phyloP scores from a whole-genome alignment of 1,284 basidiomycete genomes.

The Gymnopus androsaceus region DNA sequence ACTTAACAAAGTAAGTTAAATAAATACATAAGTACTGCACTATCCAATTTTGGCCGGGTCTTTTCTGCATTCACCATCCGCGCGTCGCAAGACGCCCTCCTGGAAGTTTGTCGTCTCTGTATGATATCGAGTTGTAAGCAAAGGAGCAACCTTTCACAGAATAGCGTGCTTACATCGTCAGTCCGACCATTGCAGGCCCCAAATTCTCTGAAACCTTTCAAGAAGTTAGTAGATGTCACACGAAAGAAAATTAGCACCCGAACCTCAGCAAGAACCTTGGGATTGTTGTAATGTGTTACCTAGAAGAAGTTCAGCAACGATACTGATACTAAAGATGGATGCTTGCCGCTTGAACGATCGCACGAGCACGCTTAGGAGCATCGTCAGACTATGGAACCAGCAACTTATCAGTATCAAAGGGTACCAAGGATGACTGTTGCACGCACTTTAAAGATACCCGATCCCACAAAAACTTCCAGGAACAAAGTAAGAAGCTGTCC shows the following conservation, averaged over 20 bases:
- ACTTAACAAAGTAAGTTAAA: background rate
- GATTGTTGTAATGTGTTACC: conserved; percentile 96
- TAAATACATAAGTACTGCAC: background rate
- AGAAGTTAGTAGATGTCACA: conserved; percentile 1
- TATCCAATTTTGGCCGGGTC: background rate
- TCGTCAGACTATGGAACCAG: conserved; percentile 81
- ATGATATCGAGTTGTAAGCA: conserved; percentile 10
- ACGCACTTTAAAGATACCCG: conserved; percentile 89
- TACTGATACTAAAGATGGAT: conserved; percentile 5
- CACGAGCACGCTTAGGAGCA: conserved; percentile 90
- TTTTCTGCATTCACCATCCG: conserved; percentile 33
- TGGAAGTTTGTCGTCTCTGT: conserved; percentile 62
- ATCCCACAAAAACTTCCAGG: conserved; percentile 83
- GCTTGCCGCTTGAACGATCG: conserved; percentile 93
- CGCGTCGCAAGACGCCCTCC: conserved; percentile 59
- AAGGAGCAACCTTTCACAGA: background rate
- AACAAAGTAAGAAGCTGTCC: background rate
- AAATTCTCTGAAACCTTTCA: conserved; percentile 82
- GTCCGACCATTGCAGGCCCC: conserved; percentile 91
- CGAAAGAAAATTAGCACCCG: conserved; percentile 14
- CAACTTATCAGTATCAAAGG: conserved; percentile 4
- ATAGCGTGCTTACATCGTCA: conserved; percentile 70
- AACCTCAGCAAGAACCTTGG: conserved; percentile 80
- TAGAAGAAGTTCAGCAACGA: conserved; percentile 26
- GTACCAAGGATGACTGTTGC: background rate